These are phyloP conservation scores for Exophiala sp. DNA, from an alignment of 2,329 filamentous ascomycete genomes.

Conservation along the genomic window DNA sequence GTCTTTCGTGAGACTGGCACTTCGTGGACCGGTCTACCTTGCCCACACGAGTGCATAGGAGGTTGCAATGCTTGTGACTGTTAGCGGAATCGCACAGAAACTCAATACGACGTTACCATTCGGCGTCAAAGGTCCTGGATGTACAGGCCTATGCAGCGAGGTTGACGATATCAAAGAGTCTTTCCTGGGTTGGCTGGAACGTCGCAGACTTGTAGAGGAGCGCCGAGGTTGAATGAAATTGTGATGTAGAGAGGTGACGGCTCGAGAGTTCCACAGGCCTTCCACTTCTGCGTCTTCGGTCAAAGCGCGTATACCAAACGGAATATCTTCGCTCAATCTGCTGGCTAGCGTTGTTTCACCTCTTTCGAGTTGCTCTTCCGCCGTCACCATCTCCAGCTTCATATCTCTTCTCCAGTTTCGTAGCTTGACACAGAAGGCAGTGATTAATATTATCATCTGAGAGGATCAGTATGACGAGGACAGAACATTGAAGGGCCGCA, in stretches of 20 bases:
- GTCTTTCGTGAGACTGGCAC: neutral
- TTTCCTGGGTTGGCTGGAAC: neutral
- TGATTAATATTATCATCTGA: constrained; percentile 61
- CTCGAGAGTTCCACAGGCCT: constrained; percentile 71
- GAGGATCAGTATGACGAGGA: constrained; percentile 29
- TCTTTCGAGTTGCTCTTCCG: constrained; percentile 54
- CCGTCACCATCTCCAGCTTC: constrained; percentile 54
- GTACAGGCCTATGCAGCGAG: constrained; percentile 2
- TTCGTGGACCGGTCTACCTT: constrained; percentile 2
- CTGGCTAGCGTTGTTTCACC: constrained; percentile 53
- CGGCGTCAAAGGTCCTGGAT: constrained; percentile 8
- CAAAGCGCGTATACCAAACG: constrained; percentile 82
- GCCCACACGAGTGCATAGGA: neutral
- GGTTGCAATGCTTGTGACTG: constrained; percentile 4
- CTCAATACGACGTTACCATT: constrained; percentile 5
- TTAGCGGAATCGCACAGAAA: constrained; percentile 2
- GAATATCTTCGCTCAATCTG: constrained; percentile 59
- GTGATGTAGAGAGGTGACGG: constrained; percentile 34
- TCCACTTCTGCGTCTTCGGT: constrained; percentile 80
- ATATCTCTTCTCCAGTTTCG: constrained; percentile 56
- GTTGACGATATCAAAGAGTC: constrained; percentile 11
- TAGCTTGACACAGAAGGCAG: constrained; percentile 64
- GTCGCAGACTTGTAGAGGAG: neutral
- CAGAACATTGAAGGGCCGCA: constrained; percentile 2
- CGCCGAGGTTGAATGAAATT: neutral